Percentiles rank a stretch among this genome's conserved stretches.
These are phyloP conservation scores for Zoysia japonica DNA, from an alignment of 176 grass and related monocot genomes.

Conservation along the genomic window DNA sequence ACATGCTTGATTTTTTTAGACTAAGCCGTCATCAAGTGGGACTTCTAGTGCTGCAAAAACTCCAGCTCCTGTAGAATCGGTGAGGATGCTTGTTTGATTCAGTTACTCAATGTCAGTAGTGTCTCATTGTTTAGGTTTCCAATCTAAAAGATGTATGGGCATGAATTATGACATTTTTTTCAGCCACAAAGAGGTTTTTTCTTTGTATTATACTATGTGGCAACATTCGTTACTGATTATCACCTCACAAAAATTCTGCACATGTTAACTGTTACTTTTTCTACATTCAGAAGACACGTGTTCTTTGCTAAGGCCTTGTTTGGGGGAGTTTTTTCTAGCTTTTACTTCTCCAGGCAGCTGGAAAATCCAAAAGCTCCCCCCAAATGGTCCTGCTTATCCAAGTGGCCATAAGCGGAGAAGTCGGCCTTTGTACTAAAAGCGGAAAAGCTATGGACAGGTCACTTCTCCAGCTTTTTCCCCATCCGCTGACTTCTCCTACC, in stretches of 20 bases:
- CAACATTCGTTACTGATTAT: background rate
- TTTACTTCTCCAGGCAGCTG: too few relatives aligned
- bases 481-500: too few relatives aligned
- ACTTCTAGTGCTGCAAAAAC: constrained; percentile 57
- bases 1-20: constrained; percentile 44
- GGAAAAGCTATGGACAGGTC: too few relatives aligned
- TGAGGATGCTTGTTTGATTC: constrained; percentile 21
- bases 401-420: too few relatives aligned
- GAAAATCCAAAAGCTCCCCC: too few relatives aligned
- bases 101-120: background rate
- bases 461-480: too few relatives aligned
- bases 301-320: too few relatives aligned
- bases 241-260: background rate
- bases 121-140: background rate
- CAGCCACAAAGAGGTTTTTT: background rate
- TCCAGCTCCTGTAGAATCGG: constrained; percentile 52
- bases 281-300: background rate
- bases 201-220: background rate
- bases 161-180: background rate
- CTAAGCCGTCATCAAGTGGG: constrained; percentile 69
- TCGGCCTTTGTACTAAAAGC: too few relatives aligned
- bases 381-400: too few relatives aligned
- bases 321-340: too few relatives aligned
- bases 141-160: background rate
- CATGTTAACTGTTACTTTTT: background rate